Conservation (phyloP, 1,139 yeast species). For the Suhomyces maxii region DNA sequence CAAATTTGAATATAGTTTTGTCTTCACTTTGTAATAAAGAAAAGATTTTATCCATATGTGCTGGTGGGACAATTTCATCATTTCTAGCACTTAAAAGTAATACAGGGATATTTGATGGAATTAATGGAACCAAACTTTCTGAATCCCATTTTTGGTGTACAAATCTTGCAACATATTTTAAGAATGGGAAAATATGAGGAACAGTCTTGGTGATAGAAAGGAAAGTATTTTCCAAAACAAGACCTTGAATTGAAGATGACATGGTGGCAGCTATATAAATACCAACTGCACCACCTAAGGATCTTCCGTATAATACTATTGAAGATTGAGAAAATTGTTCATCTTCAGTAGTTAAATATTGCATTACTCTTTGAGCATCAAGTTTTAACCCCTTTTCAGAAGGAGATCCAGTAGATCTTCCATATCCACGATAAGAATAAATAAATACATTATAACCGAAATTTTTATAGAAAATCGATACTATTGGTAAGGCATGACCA, state of each 20-base stretch:
- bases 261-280: constrained; percentile 70
- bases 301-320: constrained; percentile 78
- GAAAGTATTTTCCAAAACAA: constrained; percentile 86
- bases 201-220: constrained; percentile 74
- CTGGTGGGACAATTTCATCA: constrained; percentile 92
- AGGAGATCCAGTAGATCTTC: constrained; percentile 77
- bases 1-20: constrained; percentile 54
- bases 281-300: constrained; percentile 95
- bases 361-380: constrained; percentile 77
- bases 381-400: constrained; percentile 76
- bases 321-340: constrained; percentile 53
- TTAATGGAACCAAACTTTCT: constrained; percentile 54
- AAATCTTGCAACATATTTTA: constrained; percentile 56
- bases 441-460: constrained; percentile 79
- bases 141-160: constrained; percentile 87
- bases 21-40: constrained; percentile 45
- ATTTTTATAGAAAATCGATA: constrained; percentile 62
- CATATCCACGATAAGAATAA: constrained; percentile 92
- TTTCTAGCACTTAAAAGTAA: constrained; percentile 70
- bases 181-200: constrained; percentile 76
- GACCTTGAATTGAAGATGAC: constrained; percentile 52
- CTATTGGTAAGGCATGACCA: constrained; percentile 88
- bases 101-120: constrained; percentile 60
- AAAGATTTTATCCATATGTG: constrained; percentile 68
- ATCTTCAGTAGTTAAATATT: constrained; percentile 54